These are phyloP conservation scores for Acer campestre DNA, from an alignment of 345 rosid genomes.

Conservation along the genomic window DNA sequence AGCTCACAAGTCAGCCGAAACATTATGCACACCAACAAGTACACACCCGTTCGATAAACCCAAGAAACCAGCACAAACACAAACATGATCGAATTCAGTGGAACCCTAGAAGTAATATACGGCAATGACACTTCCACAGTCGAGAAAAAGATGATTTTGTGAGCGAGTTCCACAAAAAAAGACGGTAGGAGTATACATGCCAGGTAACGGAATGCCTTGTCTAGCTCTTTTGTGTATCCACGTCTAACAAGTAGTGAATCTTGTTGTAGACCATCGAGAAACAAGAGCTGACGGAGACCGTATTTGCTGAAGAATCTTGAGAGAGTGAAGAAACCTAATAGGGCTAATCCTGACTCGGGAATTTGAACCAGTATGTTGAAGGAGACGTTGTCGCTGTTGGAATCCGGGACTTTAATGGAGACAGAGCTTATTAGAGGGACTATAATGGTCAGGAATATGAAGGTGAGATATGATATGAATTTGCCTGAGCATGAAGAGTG, in stretches of 20 bases:
- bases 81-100: constrained; percentile 50
- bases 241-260: constrained; percentile 52
- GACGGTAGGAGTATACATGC: constrained; percentile 75
- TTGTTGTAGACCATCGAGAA: constrained; percentile 53
- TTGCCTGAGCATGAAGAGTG: constrained; percentile 60
- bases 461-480: constrained; percentile 47
- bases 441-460: constrained; percentile 44
- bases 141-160: constrained; percentile 63
- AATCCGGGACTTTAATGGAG: constrained; percentile 32
- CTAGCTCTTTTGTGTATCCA: constrained; percentile 56
- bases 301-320: constrained; percentile 52
- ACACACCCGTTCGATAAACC: constrained; percentile 70
- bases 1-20: constrained; percentile 84
- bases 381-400: constrained; percentile 36
- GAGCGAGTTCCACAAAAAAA: constrained; percentile 62
- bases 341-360: constrained; percentile 64
- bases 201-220: constrained; percentile 60
- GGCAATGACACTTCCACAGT: constrained; percentile 46
- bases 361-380: constrained; percentile 67
- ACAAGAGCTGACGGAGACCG: constrained; percentile 60
- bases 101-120: constrained; percentile 27
- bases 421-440: constrained; percentile 48
- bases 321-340: constrained; percentile 58
- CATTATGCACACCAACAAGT: constrained; percentile 65
- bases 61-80: constrained; percentile 58